phyloP scores from a whole-genome alignment of 176 grass and related monocot genomes.

The Hyparrhenia diplandra region DNA sequence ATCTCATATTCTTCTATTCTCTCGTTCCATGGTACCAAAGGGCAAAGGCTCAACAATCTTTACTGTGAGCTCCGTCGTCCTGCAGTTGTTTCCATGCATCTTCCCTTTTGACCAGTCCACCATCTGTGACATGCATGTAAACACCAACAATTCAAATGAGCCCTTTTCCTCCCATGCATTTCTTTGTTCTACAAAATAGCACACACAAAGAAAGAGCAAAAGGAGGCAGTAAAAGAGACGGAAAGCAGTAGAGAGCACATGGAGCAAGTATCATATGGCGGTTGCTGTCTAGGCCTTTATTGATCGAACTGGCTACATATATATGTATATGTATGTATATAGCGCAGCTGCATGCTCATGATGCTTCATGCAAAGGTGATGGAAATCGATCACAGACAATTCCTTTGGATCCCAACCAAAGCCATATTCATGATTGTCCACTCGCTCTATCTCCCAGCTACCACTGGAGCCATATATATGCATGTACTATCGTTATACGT shows the following conservation, averaged over 20 bases:
- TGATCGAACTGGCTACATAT: background rate
- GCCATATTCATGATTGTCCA: slow-evolving; percentile 10
- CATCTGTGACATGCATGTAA: background rate
- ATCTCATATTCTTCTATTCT: slow-evolving; percentile 33
- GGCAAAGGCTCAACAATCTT: background rate
- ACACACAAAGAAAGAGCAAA: slow-evolving; percentile 21
- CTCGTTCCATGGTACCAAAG: background rate
- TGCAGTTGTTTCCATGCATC: background rate
- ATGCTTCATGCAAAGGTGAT: slow-evolving; percentile 22
- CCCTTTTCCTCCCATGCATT: background rate
- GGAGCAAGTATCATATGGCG: slow-evolving; percentile 17
- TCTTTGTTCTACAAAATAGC: background rate
- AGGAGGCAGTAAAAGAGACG: slow-evolving; percentile 7
- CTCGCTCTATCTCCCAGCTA: slow-evolving; percentile 23
- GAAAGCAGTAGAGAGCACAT: slow-evolving; percentile 26
- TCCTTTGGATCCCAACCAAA: slow-evolving; percentile 42
- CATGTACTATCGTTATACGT: background rate
- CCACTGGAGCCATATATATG: background rate
- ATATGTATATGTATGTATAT: too few relatives aligned
- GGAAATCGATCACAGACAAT: background rate
- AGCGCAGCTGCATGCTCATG: slow-evolving; percentile 27
- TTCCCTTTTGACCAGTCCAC: slow-evolving; percentile 45
- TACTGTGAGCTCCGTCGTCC: background rate
- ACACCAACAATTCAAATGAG: slow-evolving; percentile 5
- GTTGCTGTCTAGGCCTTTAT: slow-evolving; percentile 19